Conservation (phyloP, 164 flowering plant genomes). For the Magnolia changhungtana region DNA sequence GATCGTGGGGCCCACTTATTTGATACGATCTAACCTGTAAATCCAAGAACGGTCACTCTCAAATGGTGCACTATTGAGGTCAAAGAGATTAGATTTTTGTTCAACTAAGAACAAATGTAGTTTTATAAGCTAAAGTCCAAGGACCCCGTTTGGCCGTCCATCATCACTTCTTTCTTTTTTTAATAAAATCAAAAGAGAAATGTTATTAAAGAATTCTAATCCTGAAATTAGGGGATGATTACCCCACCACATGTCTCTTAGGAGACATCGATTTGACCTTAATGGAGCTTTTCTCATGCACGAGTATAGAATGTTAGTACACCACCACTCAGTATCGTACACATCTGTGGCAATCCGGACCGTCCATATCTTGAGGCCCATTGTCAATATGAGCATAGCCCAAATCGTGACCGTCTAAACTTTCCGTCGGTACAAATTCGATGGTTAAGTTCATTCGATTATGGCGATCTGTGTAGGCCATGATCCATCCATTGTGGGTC, state of each 20-base stretch:
- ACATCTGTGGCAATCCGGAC: not conserved
- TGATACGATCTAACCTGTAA: not conserved
- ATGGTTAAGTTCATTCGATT: no score
- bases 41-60: not conserved
- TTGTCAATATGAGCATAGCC: no score
- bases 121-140: not conserved
- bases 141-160: not conserved
- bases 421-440: no score
- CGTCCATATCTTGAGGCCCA: not conserved
- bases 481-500: no score
- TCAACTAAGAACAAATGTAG: not conserved
- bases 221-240: constrained; percentile 32
- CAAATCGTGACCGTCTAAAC: no score
- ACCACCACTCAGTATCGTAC: not conserved
- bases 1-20: no score
- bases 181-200: not conserved
- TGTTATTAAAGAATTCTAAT: not conserved
- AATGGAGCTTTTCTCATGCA: constrained; percentile 7
- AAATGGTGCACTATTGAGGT: not conserved
- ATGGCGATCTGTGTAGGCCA: no score
- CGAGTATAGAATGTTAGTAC: not conserved
- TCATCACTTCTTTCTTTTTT: not conserved
- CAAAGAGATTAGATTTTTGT: not conserved
- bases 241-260: constrained; percentile 6
- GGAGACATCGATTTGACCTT: constrained; percentile 27